Percentiles rank a stretch among this genome's conserved stretches.
Conservation (phyloP, 495 filamentous ascomycete genomes). For the Aspergillus baeticus region DNA sequence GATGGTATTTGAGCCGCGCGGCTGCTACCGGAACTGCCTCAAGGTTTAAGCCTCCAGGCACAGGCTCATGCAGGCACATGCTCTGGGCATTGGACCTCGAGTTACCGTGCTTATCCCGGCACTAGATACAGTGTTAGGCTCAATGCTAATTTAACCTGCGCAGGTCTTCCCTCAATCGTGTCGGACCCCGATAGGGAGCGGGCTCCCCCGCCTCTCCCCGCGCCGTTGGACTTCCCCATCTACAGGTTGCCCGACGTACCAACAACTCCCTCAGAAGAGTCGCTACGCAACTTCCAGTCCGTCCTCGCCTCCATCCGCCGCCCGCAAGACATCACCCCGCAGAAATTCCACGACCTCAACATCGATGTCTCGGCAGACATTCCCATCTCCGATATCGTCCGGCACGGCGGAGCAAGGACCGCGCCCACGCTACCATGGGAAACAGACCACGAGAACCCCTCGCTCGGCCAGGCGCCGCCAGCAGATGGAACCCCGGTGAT, state of each 20-base stretch:
- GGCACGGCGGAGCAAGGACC: slow-evolving; percentile 32
- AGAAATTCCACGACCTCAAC: slow-evolving; percentile 54
- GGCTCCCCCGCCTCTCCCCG: slow-evolving; percentile 43
- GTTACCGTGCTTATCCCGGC: not conserved
- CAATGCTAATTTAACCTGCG: not conserved
- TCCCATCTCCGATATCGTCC: slow-evolving; percentile 45
- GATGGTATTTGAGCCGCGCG: not conserved
- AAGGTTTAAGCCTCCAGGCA: not conserved
- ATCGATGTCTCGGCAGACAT: slow-evolving; percentile 44
- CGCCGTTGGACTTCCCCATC: slow-evolving; percentile 49
- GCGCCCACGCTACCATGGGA: slow-evolving; percentile 51
- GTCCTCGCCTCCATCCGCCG: slow-evolving; percentile 50
- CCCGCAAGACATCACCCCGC: slow-evolving; percentile 48
- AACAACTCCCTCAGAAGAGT: slow-evolving; percentile 24
- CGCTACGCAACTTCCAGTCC: slow-evolving; percentile 34
- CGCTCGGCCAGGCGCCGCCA: slow-evolving; percentile 7
- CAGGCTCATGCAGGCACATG: not conserved
- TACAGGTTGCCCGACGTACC: slow-evolving; percentile 34
- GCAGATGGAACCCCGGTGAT: slow-evolving; percentile 25
- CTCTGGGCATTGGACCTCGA: not conserved
- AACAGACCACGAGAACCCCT: slow-evolving; percentile 17
- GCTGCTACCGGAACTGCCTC: not conserved
- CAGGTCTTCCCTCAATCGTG: slow-evolving; percentile 35
- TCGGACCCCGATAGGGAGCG: slow-evolving; percentile 44
- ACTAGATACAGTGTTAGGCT: not conserved